Evolutionary conservation across 2,329 filamentous ascomycete species (phyloP).

Genomic region (Diplodia seriata): DNA sequence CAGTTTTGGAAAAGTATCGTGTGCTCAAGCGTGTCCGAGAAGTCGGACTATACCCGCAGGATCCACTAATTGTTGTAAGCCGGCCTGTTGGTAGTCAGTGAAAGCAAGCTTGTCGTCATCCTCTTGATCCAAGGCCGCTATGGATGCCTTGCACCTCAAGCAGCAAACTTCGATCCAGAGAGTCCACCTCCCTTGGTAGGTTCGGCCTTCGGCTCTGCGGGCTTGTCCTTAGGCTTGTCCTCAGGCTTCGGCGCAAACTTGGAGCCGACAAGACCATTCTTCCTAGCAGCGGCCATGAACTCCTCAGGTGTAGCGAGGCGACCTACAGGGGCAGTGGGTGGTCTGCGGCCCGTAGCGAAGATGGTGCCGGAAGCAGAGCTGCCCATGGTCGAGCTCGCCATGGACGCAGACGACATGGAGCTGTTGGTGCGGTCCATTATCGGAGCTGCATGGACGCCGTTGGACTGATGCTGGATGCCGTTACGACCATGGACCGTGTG

Average conservation of each 20-base stretch:
- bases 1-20: background rate
- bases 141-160: background rate
- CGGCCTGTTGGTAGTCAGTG: background rate
- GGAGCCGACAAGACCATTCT: background rate
- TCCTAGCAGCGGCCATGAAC: conserved; percentile 23
- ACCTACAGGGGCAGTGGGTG: background rate
- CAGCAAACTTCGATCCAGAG: conserved; percentile 1
- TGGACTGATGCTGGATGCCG: background rate
- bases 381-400: background rate
- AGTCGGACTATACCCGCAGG: background rate
- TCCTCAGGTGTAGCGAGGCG: conserved; percentile 5
- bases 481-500: background rate
- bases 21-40: background rate
- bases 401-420: background rate
- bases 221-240: background rate
- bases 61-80: background rate
- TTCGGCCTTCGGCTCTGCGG: background rate
- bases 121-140: background rate
- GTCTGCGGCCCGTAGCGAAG: conserved; percentile 2
- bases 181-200: background rate
- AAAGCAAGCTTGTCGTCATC: background rate
- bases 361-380: conserved; percentile 2
- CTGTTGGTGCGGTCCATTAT: conserved; percentile 20
- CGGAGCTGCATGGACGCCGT: background rate
- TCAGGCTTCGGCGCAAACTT: conserved; percentile 1